Evolutionary conservation across 768 basidiomycete species (phyloP), one percentile per base, ranked within the genome.

Genomic region (Lactarius evosmus): DNA sequence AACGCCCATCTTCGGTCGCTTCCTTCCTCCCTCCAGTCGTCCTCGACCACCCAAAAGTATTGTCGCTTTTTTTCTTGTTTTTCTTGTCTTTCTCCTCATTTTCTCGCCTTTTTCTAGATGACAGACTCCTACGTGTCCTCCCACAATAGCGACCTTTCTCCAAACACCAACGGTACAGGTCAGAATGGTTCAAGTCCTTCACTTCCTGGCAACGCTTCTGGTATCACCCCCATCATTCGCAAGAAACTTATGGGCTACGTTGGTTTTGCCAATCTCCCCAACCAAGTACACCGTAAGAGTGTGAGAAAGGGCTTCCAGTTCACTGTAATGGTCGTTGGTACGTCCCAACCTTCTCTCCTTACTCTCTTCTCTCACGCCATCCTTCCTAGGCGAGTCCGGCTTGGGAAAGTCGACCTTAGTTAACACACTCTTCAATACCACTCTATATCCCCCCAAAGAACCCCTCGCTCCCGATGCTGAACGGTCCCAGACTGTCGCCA

Each of bases 251-350:
- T 90, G 85, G 92, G 93, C 72, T 95, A 93, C 74, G 93, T 96
- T 65, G 93, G 93, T 57, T 96, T 99, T 74, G 93, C 95, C 74
- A 98, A 97, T 77, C 84, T 99, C 56, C 97, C 97, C 56, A 98
- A 99, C 83, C 97, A 99, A 77, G 96, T 98, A 51, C 97, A 99
- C 79, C 89, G 97, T 78, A 93, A 97, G 81, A 96, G 94, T 72
- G 91, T 97, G 54, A 84, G 94, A 80, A 98, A 95, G 78, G 96
- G 97, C 51, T 99, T 98, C 83, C 93, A 98, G 76, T 99, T 99
- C 80, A 96, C 95, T 60, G 83, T 87, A 69, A 98, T 99, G 97
- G 96, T 99, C 67, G 96, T 99, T 74, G 96, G 96, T 96, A 70
- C 72, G 94, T 88, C 58, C 60, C 68, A 67, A 65, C 63, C 46